These are phyloP conservation scores for Fusarium scirpi DNA, from an alignment of 2,329 filamentous ascomycete species.

Conservation along the genomic window DNA sequence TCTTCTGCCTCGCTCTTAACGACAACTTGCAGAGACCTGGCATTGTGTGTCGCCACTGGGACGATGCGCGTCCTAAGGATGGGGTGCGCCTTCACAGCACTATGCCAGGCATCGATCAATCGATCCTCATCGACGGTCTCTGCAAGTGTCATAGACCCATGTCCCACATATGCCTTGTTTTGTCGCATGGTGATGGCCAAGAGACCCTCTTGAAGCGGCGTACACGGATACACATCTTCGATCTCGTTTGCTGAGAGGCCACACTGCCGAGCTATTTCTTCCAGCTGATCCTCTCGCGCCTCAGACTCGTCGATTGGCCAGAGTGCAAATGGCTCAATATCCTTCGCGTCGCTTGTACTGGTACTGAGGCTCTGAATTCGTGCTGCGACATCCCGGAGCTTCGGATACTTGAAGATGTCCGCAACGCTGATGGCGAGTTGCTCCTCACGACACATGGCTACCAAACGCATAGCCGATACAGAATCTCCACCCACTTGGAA, in stretches of 20 bases:
- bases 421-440: slow-evolving; percentile 32
- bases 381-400: slow-evolving; percentile 5
- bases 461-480: slow-evolving; percentile 42
- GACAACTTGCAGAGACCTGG: slow-evolving; percentile 51
- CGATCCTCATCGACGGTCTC: slow-evolving; percentile 22
- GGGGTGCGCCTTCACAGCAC: slow-evolving; percentile 56
- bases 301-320: slow-evolving; percentile 6
- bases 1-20: slow-evolving; percentile 57
- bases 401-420: slow-evolving; percentile 54
- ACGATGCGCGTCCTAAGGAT: slow-evolving; percentile 54
- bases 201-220: slow-evolving; percentile 53
- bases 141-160: slow-evolving; percentile 4
- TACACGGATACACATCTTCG: slow-evolving; percentile 53
- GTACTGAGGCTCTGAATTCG: slow-evolving; percentile 5
- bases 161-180: slow-evolving; percentile 10
- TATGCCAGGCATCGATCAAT: slow-evolving; percentile 51
- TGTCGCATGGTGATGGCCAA: slow-evolving; percentile 37
- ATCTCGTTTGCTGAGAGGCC: background rate
- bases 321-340: slow-evolving; percentile 10
- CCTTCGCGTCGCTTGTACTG: background rate
- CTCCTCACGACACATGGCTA: slow-evolving; percentile 8
- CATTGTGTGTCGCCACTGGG: slow-evolving; percentile 7
- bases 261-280: slow-evolving; percentile 4
- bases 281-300: slow-evolving; percentile 2
- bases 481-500: slow-evolving; percentile 58